A percentile compares a stretch with the other conserved stretches of the same genome.
Conservation (phyloP, 768 basidiomycete genomes). For the Harrya chromipes region DNA sequence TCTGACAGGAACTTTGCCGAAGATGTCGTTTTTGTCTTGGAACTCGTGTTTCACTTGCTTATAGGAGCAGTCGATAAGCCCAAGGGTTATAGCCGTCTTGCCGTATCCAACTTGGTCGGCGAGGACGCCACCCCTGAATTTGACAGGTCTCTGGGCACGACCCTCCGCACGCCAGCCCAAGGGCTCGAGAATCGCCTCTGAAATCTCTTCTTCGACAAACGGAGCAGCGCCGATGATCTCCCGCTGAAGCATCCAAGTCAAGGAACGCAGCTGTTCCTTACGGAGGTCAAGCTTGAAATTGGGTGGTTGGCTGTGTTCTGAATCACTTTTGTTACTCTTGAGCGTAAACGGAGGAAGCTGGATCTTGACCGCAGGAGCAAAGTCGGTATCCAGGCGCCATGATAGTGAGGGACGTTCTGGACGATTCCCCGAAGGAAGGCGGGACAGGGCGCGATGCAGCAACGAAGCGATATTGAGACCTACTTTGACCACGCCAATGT, state of each 20-base stretch:
- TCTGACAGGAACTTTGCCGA: constrained; percentile 71
- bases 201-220: constrained; percentile 92
- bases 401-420: constrained; percentile 49
- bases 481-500: constrained; percentile 69
- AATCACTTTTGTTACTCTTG: constrained; percentile 71
- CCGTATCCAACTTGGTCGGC: constrained; percentile 98
- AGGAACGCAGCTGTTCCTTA: constrained; percentile 83
- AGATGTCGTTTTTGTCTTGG: constrained; percentile 40
- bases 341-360: constrained; percentile 65
- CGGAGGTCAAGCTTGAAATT: constrained; percentile 72
- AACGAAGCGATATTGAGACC: constrained; percentile 88
- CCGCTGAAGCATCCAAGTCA: constrained; percentile 89
- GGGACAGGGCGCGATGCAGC: constrained; percentile 79
- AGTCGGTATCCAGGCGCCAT: constrained; percentile 83
- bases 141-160: constrained; percentile 73
- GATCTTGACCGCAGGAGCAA: constrained; percentile 58
- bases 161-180: constrained; percentile 96
- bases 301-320: constrained; percentile 70
- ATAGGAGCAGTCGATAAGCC: constrained; percentile 73
- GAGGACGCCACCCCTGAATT: constrained; percentile 83
- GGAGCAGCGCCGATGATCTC: constrained; percentile 62
- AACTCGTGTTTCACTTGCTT: constrained; percentile 59
- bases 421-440: constrained; percentile 60
- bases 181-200: constrained; percentile 82
- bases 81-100: constrained; percentile 93